Evolutionary conservation across 495 filamentous ascomycete genomes (phyloP).

Genomic region (Astrothelium macrocarpum): DNA sequence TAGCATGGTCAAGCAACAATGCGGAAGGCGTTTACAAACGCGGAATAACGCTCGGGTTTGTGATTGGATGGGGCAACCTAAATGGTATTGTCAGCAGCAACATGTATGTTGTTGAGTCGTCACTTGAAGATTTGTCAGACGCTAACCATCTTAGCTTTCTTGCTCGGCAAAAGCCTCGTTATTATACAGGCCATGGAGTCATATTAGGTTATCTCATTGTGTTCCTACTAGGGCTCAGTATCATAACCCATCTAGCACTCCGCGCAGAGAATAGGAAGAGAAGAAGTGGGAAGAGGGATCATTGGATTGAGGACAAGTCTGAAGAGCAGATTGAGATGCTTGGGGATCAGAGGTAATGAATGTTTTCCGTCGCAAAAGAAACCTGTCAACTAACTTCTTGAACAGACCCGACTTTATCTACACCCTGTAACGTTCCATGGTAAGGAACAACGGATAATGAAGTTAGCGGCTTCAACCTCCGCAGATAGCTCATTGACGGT

Average conservation of each 20-base stretch:
- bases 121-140: neutral
- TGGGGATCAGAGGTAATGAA: constrained; percentile 49
- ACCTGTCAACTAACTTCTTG: neutral
- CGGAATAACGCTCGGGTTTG: constrained; percentile 74
- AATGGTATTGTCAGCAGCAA: constrained; percentile 79
- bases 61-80: constrained; percentile 89
- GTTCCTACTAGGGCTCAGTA: constrained; percentile 50
- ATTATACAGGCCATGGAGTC: constrained; percentile 47
- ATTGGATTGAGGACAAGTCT: constrained; percentile 51
- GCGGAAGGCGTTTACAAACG: constrained; percentile 88
- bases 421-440: constrained; percentile 39
- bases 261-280: constrained; percentile 54
- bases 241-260: constrained; percentile 59
- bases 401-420: constrained; percentile 67
- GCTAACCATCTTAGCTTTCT: constrained; percentile 19
- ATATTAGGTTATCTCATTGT: constrained; percentile 52
- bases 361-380: neutral
- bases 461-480: too few relatives aligned
- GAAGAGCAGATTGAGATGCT: constrained; percentile 49
- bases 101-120: constrained; percentile 39
- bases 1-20: constrained; percentile 85
- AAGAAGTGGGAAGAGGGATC: constrained; percentile 55
- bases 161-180: constrained; percentile 43
- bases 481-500: too few relatives aligned
- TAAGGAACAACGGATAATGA: constrained; percentile 14